Evolutionary conservation across 129 eudicot genomes (phyloP).

Genomic region (Tanacetum coccineum): DNA sequence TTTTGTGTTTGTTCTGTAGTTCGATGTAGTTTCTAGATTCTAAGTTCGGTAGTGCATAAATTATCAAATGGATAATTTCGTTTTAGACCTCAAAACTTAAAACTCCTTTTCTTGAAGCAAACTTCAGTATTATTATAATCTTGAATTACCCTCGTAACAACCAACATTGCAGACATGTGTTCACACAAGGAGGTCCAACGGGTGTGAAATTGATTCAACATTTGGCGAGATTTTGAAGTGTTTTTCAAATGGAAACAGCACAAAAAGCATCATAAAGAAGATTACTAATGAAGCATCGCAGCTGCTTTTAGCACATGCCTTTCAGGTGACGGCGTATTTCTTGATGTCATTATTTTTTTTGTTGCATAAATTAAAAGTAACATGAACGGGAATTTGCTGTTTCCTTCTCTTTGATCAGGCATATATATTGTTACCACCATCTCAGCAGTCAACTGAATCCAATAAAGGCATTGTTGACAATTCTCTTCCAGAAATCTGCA

Average conservation of each 20-base stretch:
- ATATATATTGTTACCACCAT: slow-evolving; percentile 46
- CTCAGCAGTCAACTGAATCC: slow-evolving; percentile 34
- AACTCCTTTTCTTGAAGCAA: neutral
- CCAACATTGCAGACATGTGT: slow-evolving; percentile 49
- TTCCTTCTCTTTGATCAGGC: slow-evolving; percentile 46
- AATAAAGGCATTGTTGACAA: slow-evolving; percentile 33
- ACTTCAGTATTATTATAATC: neutral
- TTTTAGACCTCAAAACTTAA: too few species aligned
- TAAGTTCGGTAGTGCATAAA: too few species aligned
- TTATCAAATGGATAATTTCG: too few species aligned
- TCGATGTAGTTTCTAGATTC: neutral
- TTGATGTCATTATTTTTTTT: neutral
- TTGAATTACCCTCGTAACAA: neutral
- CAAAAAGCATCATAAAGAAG: slow-evolving; percentile 60
- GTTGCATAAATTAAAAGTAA: neutral
- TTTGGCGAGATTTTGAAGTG: slow-evolving; percentile 63
- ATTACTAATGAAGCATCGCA: slow-evolving; percentile 58
- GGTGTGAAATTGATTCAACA: slow-evolving; percentile 41
- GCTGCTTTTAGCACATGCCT: slow-evolving; percentile 79
- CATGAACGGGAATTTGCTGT: neutral
- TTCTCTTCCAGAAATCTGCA: slow-evolving; percentile 56
- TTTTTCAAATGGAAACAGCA: slow-evolving; percentile 52
- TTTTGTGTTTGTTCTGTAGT: neutral
- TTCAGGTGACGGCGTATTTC: slow-evolving; percentile 54
- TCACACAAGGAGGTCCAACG: slow-evolving; percentile 62